Evolutionary conservation across 768 basidiomycete genomes (phyloP).

Genomic region (Auricularia heimuer): DNA sequence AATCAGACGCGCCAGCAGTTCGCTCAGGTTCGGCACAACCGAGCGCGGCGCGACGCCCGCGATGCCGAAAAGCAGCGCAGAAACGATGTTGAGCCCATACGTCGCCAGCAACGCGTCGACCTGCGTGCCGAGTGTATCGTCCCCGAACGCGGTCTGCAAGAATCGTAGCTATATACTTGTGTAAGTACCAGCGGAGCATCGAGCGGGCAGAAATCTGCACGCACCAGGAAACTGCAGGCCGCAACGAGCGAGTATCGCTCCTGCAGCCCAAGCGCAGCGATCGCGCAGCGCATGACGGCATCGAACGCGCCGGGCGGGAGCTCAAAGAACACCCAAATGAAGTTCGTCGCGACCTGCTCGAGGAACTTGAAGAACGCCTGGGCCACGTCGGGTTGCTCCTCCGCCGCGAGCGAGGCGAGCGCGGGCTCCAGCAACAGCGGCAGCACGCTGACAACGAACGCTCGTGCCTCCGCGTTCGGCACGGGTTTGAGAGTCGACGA

Average conservation of each 20-base stretch:
- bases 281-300: conserved; percentile 59
- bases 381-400: conserved; percentile 83
- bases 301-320: conserved; percentile 55
- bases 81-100: conserved; percentile 61
- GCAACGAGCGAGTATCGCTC: conserved; percentile 80
- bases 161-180: neutral
- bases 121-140: conserved; percentile 49
- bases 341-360: conserved; percentile 56
- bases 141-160: conserved; percentile 48
- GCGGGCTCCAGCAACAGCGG: conserved; percentile 46
- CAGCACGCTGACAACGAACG: conserved; percentile 44
- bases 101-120: conserved; percentile 39
- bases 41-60: conserved; percentile 80
- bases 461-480: conserved; percentile 45
- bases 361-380: conserved; percentile 81
- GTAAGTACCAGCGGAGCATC: neutral
- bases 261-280: conserved; percentile 57
- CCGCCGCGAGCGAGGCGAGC: neutral
- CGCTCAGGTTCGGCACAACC: conserved; percentile 73
- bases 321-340: conserved; percentile 48
- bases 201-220: conserved; percentile 18
- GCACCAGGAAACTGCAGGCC: conserved; percentile 72
- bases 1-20: conserved; percentile 61
- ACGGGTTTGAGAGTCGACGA: conserved; percentile 37
- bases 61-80: conserved; percentile 67